phyloP scores from a whole-genome alignment of 352 stramenopile genomes.

The Phytophthora constricta region DNA sequence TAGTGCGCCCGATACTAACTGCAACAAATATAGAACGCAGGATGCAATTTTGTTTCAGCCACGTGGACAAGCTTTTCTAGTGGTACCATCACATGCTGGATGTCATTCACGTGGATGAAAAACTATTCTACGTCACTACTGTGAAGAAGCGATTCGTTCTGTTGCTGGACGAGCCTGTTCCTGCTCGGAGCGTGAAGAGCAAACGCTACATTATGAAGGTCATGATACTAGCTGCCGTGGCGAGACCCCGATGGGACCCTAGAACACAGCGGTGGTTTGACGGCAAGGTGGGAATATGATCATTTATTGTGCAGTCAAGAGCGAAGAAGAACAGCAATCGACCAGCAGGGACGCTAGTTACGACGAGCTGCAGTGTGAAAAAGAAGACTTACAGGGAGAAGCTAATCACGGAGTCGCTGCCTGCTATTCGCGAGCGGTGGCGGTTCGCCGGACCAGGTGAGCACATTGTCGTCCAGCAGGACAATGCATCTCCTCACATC shows the following conservation, averaged over 20 bases:
- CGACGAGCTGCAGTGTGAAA: neutral
- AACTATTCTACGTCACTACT: constrained; percentile 37
- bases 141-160: constrained; percentile 18
- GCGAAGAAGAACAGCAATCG: neutral
- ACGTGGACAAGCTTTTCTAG: constrained; percentile 2
- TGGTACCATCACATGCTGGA: constrained; percentile 28
- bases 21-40: constrained; percentile 3
- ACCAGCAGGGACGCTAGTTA: neutral
- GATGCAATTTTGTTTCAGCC: constrained; percentile 1
- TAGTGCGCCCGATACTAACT: constrained; percentile 7
- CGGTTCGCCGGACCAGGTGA: neutral
- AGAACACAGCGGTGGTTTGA: constrained; percentile 1
- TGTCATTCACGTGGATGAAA: constrained; percentile 32
- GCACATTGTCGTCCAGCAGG: neutral
- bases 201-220: constrained; percentile 42
- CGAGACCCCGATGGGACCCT: constrained; percentile 11
- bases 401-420: neutral
- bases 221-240: constrained; percentile 36
- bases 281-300: constrained; percentile 17
- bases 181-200: constrained; percentile 6
- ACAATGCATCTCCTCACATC: constrained; percentile 5
- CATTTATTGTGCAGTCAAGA: neutral
- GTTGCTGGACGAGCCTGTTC: constrained; percentile 12
- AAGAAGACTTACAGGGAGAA: neutral
- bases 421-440: neutral